These are phyloP conservation scores for Talaromyces liani DNA, from an alignment of 495 filamentous ascomycete genomes.

Conservation along the genomic window DNA sequence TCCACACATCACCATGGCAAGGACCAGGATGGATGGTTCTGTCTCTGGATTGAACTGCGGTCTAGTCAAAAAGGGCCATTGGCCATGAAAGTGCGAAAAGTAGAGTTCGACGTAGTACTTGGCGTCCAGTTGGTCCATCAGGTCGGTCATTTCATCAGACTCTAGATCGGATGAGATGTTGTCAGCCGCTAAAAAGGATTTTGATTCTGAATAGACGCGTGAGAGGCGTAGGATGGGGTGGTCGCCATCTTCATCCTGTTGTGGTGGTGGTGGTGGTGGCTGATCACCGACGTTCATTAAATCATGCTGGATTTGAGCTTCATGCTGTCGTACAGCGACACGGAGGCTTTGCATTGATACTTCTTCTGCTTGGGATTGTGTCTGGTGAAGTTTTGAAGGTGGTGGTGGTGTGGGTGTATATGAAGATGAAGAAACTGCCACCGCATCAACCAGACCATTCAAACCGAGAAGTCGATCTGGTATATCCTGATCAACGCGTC, in stretches of 20 bases:
- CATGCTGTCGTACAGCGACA: not conserved
- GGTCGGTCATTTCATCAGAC: not conserved
- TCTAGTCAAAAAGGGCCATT: conserved; percentile 26
- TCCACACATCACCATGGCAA: conserved; percentile 2
- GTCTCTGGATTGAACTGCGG: conserved; percentile 14
- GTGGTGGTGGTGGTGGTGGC: not conserved
- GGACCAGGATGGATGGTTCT: not conserved
- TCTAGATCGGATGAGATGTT: not conserved
- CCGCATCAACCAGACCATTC: not conserved
- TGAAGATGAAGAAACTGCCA: not conserved
- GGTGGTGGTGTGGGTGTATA: not conserved
- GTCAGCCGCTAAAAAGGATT: not conserved
- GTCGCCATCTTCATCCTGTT: not conserved
- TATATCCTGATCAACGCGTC: not conserved
- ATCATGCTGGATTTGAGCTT: not conserved
- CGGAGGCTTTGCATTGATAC: not conserved
- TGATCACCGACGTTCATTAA: not conserved
- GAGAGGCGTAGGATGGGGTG: not conserved
- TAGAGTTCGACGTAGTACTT: conserved; percentile 17
- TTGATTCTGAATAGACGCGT: not conserved
- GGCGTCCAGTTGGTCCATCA: not conserved
- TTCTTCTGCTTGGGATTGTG: not conserved
- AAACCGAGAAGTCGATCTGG: not conserved
- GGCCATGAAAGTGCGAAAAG: conserved; percentile 23
- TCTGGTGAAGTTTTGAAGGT: not conserved